Conservation (phyloP, 768 basidiomycete species). For the Gloeostereum incarnatum region DNA sequence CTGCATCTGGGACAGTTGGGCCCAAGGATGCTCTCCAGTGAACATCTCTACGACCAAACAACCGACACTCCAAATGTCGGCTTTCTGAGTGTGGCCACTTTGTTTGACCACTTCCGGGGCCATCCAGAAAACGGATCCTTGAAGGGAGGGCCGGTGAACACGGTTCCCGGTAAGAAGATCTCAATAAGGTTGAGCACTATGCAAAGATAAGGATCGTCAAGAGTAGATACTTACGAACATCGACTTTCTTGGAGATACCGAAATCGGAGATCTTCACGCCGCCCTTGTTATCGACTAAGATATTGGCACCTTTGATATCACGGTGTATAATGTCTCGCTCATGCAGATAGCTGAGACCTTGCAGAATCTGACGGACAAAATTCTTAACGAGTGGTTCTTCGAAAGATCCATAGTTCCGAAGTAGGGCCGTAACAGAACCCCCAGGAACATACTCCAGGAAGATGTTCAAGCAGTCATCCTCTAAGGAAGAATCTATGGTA, state of each 20-base stretch:
- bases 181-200: slow-evolving; percentile 8
- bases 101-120: slow-evolving; percentile 98
- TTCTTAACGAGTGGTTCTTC: slow-evolving; percentile 88
- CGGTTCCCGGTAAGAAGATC: slow-evolving; percentile 51
- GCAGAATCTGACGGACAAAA: slow-evolving; percentile 87
- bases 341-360: slow-evolving; percentile 85
- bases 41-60: slow-evolving; percentile 96
- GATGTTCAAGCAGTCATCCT: slow-evolving; percentile 87
- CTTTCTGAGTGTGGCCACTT: slow-evolving; percentile 82
- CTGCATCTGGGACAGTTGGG: slow-evolving; percentile 96
- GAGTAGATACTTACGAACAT: slow-evolving; percentile 70
- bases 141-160: slow-evolving; percentile 83
- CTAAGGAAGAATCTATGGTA: slow-evolving; percentile 79
- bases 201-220: slow-evolving; percentile 1
- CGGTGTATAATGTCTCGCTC: slow-evolving; percentile 93
- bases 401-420: slow-evolving; percentile 90
- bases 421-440: slow-evolving; percentile 82
- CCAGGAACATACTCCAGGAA: slow-evolving; percentile 97
- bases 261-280: slow-evolving; percentile 97
- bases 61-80: slow-evolving; percentile 96
- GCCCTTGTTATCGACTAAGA: slow-evolving; percentile 96
- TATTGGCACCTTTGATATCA: slow-evolving; percentile 98
- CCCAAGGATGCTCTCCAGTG: slow-evolving; percentile 93
- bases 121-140: slow-evolving; percentile 99
- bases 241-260: slow-evolving; percentile 95